Percentiles rank a stretch among this genome's conserved stretches.
These are phyloP conservation scores for Phaeosphaeria sp. DNA, from an alignment of 2,329 filamentous ascomycete species.

Conservation along the genomic window DNA sequence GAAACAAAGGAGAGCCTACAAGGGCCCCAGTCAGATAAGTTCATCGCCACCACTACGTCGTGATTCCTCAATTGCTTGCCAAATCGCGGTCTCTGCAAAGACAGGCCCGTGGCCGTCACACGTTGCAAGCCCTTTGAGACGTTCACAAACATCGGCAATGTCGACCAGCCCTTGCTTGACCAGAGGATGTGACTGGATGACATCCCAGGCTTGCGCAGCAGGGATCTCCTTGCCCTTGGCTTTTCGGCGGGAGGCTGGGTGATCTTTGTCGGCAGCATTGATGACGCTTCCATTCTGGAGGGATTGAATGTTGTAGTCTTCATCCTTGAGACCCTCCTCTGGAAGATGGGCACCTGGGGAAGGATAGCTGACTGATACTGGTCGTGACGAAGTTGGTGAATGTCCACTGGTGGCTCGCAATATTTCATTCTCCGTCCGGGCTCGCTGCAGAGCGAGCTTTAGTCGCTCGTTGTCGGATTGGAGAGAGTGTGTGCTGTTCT, in stretches of 20 bases:
- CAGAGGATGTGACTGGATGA: conserved; percentile 80
- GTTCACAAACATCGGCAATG: conserved; percentile 79
- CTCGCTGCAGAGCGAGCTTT: conserved; percentile 81
- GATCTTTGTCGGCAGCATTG: conserved; percentile 38
- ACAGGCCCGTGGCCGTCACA: conserved; percentile 89
- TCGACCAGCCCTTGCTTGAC: conserved; percentile 81
- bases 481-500: conserved; percentile 74
- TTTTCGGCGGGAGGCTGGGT: conserved; percentile 27
- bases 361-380: conserved; percentile 46
- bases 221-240: conserved; percentile 37
- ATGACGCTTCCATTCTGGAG: conserved; percentile 39
- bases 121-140: conserved; percentile 74
- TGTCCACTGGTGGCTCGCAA: conserved; percentile 75
- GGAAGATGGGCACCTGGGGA: conserved; percentile 45
- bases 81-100: conserved; percentile 78
- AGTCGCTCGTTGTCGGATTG: conserved; percentile 86
- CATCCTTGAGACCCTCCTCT: conserved; percentile 27
- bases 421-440: conserved; percentile 91
- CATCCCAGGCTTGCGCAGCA: conserved; percentile 75
- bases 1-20: not conserved
- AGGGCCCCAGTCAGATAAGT: conserved; percentile 59
- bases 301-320: conserved; percentile 37
- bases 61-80: conserved; percentile 78
- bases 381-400: conserved; percentile 52
- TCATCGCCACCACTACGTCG: conserved; percentile 80